phyloP scores from a whole-genome alignment of 2,329 filamentous ascomycete genomes.

The Cordyceps pruinosa region DNA sequence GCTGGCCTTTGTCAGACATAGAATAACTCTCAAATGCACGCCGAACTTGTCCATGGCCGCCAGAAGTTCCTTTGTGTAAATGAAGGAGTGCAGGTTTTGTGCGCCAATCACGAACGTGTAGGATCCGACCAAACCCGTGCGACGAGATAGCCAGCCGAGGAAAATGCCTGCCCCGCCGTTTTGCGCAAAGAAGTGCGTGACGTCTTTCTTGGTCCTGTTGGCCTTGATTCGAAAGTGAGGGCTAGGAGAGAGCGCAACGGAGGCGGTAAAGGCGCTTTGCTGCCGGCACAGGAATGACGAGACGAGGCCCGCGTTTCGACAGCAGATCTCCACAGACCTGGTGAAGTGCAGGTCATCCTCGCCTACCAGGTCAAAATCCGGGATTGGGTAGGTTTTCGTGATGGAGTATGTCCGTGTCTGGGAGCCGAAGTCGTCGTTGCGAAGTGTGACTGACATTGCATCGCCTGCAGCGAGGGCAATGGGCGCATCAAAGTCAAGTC shows the following conservation, averaged over 20 bases:
- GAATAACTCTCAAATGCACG: neutral
- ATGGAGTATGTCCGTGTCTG: slow-evolving; percentile 1
- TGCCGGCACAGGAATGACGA: neutral
- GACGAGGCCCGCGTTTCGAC: neutral
- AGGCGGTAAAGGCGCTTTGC: neutral
- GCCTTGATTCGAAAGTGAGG: neutral
- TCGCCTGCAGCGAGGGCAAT: neutral
- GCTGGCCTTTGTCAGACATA: neutral
- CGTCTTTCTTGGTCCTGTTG: neutral
- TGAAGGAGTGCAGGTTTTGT: neutral
- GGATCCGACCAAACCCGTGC: neutral
- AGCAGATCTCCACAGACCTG: neutral
- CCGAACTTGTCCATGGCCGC: neutral
- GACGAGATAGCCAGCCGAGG: neutral
- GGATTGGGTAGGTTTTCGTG: neutral
- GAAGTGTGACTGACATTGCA: neutral
- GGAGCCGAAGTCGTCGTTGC: neutral
- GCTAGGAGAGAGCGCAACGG: neutral
- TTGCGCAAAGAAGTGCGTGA: neutral
- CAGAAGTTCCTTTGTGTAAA: neutral
- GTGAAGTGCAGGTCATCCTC: neutral
- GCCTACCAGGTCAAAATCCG: neutral
- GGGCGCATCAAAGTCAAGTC: neutral
- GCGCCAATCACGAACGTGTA: neutral
- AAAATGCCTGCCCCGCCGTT: neutral